Evolutionary conservation across 164 flowering plant species (phyloP), one percentile per base, ranked within the genome.

Genomic region (Cinnamomum chago): DNA sequence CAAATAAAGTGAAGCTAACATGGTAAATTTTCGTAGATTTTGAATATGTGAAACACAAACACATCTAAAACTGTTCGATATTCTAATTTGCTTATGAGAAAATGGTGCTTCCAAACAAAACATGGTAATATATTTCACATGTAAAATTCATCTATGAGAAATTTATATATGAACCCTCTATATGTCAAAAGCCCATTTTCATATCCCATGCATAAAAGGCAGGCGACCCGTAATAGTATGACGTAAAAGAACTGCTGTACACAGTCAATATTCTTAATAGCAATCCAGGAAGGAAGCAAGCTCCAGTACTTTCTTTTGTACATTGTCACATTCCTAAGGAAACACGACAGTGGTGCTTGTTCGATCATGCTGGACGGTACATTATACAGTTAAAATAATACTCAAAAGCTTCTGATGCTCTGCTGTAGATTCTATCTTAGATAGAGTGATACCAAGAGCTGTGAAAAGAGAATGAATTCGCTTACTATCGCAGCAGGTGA

Each of bases 401-500:
- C 11, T 7, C 1, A 65, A 14, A 14, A 65, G 22, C 60, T 70
- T 66, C 65, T 73, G 68, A 55, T 17, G 47, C 35, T 50, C 55
- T 70, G 33, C 35, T 75, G 60, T 18, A 58, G 62, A 70, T 40
- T 12, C 88, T 90, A 95, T 72, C 90, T 86, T 74, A 95, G 78
- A 80, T 85, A 95, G 77, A 95, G 82, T 25, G 97, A 93, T 73
- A 90, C 87, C 82, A 95, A 79, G 72, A 95, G 86, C 77, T 95
- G 97, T 18, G 95, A 92, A 74, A 95, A 79, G 67, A 95, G 80
- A 72, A 93, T 82, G 78, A 93, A 86, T 86, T 95, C 98, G 68
- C 93, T 88, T 70, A 95, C 90, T 73, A 92, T 84, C 0, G 87
- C 86, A 65, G 97, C 93, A 66, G 98, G 97, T 25, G 94, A 86